Evolutionary conservation across 441 rosid species (phyloP).

Genomic region (Corymbia calophylla): DNA sequence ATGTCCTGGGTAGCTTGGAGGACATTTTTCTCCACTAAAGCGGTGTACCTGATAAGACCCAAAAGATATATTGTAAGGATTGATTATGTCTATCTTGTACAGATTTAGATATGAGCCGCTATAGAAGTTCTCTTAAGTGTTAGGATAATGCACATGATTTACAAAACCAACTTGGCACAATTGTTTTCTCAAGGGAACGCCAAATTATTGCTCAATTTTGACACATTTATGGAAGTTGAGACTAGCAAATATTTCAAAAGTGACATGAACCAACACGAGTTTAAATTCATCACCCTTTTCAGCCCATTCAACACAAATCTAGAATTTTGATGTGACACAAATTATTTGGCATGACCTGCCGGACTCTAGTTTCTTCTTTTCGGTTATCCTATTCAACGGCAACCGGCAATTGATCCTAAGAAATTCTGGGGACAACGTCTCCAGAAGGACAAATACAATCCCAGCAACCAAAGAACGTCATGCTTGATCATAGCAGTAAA

Average conservation of each 20-base stretch:
- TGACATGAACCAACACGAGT: not conserved
- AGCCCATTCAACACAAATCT: not conserved
- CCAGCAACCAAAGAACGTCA: not conserved
- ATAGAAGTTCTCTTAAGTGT: not conserved
- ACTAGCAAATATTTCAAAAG: not conserved
- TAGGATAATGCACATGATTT: not conserved
- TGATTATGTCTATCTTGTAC: fast-evolving
- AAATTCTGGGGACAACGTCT: not conserved
- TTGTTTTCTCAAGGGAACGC: not conserved
- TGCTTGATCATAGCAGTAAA: not conserved
- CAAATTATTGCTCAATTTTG: not conserved
- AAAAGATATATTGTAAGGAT: fast-evolving
- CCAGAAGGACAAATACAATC: not conserved
- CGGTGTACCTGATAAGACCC: constrained; percentile 37
- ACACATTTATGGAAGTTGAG: not conserved
- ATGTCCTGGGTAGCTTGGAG: constrained; percentile 61
- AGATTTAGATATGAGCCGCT: not conserved
- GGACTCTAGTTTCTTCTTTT: not conserved
- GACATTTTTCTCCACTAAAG: constrained; percentile 48
- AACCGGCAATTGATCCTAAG: not conserved
- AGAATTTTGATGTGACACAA: not conserved
- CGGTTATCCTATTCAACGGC: not conserved
- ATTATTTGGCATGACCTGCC: not conserved
- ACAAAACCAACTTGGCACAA: not conserved
- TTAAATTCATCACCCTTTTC: not conserved